phyloP scores from a whole-genome alignment of 345 rosid genomes.

The Turritis glabra region DNA sequence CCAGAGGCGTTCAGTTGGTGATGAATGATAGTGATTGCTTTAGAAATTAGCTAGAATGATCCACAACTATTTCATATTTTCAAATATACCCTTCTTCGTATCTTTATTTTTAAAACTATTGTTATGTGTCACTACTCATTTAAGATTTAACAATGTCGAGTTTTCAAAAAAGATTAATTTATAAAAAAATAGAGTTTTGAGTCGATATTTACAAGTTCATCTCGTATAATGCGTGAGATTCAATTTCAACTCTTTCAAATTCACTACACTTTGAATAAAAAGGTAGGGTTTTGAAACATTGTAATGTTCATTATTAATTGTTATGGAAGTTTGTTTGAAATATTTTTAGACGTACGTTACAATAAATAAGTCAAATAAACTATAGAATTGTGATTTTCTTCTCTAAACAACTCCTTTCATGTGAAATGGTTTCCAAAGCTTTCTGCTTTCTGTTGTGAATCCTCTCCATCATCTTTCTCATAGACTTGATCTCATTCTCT shows the following conservation, averaged over 20 bases:
- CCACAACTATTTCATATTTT: not conserved
- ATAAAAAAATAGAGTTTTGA: not conserved
- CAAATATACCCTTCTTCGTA: not conserved
- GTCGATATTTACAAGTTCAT: not conserved
- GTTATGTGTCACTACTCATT: not conserved
- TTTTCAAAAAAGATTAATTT: not conserved
- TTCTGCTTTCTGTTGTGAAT: not conserved
- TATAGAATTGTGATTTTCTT: not conserved
- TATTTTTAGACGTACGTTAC: not conserved
- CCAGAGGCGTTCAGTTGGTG: constrained; percentile 35
- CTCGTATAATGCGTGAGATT: too few species aligned
- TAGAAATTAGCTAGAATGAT: not conserved
- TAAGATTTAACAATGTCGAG: not conserved
- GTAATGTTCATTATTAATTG: not conserved
- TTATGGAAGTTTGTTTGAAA: not conserved
- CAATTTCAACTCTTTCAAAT: too few species aligned
- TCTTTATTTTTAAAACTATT: not conserved
- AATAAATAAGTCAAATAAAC: not conserved
- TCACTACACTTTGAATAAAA: too few species aligned
- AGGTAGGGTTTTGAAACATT: not conserved
- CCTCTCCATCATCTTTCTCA: not conserved
- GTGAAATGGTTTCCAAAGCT: constrained; percentile 3
- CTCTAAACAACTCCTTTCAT: not conserved
- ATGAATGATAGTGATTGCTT: constrained; percentile 10
- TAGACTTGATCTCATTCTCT: constrained; percentile 21